Evolutionary conservation across 2,329 filamentous ascomycete species (phyloP).

Genomic region (Claviceps sp.): DNA sequence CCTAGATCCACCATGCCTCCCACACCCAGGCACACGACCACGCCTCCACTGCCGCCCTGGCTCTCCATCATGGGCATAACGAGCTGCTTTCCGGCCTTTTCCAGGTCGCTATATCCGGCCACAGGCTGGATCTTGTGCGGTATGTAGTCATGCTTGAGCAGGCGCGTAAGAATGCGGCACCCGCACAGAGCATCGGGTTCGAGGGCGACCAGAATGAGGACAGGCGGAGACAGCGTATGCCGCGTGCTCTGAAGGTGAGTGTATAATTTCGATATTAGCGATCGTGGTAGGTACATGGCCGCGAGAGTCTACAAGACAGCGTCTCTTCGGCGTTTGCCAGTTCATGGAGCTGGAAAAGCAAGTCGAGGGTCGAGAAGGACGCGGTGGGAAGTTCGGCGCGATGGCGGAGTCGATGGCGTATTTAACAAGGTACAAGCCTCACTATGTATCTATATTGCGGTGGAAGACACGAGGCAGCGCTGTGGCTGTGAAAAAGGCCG

Average conservation of each 20-base stretch:
- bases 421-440: neutral
- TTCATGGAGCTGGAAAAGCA: slow-evolving; percentile 13
- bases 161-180: slow-evolving; percentile 78
- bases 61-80: slow-evolving; percentile 77
- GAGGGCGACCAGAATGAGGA: slow-evolving; percentile 82
- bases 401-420: neutral
- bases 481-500: too few relatives aligned
- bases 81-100: slow-evolving; percentile 63
- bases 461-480: neutral
- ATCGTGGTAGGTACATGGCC: slow-evolving; percentile 86
- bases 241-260: slow-evolving; percentile 73
- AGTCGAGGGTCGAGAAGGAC: slow-evolving; percentile 3
- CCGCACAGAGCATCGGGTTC: slow-evolving; percentile 93
- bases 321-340: slow-evolving; percentile 11
- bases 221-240: slow-evolving; percentile 80
- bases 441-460: neutral
- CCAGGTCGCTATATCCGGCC: slow-evolving; percentile 79
- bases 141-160: slow-evolving; percentile 97
- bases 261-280: slow-evolving; percentile 83
- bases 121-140: slow-evolving; percentile 95
- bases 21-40: slow-evolving; percentile 85
- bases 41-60: slow-evolving; percentile 70
- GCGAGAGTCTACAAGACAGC: slow-evolving; percentile 14
- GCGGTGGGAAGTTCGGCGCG: slow-evolving; percentile 1
- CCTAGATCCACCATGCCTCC: slow-evolving; percentile 84